Conservation (phyloP, 1,284 basidiomycete genomes). For the Calocybe gambosa region DNA sequence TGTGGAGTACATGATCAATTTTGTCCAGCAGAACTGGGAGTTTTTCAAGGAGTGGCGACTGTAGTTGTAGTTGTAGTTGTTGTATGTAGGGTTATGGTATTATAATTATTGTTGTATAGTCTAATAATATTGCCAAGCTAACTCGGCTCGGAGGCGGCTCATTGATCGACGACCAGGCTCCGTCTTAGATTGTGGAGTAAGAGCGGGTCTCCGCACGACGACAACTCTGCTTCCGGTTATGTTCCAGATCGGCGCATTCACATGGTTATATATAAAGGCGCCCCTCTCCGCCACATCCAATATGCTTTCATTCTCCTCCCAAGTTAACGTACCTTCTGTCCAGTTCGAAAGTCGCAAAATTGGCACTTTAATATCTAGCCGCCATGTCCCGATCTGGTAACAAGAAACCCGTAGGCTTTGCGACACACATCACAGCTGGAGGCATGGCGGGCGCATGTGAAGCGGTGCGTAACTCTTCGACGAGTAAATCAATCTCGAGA, state of each 20-base stretch:
- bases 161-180: background rate
- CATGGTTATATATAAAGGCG: constrained; percentile 22
- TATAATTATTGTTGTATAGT: constrained; percentile 6
- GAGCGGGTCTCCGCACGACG: constrained; percentile 28
- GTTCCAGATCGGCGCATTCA: constrained; percentile 24
- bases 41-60: constrained; percentile 72
- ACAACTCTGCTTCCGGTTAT: constrained; percentile 18
- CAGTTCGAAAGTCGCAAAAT: background rate
- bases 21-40: constrained; percentile 71
- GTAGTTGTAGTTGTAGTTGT: constrained; percentile 23
- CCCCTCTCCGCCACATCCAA: constrained; percentile 4
- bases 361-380: background rate
- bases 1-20: constrained; percentile 84
- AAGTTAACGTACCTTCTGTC: background rate
- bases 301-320: background rate
- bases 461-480: constrained; percentile 52
- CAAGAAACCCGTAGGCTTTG: constrained; percentile 76
- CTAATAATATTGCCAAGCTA: constrained; percentile 1
- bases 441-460: constrained; percentile 90
- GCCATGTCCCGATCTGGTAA: constrained; percentile 53
- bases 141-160: constrained; percentile 4
- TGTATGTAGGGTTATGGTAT: no score
- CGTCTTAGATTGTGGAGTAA: constrained; percentile 20
- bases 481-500: constrained; percentile 2
- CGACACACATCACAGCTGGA: constrained; percentile 88